A percentile compares a stretch with the other conserved stretches of the same genome.
These are phyloP conservation scores for Naganishia kalamii DNA, from an alignment of 768 basidiomycete genomes.

Conservation along the genomic window DNA sequence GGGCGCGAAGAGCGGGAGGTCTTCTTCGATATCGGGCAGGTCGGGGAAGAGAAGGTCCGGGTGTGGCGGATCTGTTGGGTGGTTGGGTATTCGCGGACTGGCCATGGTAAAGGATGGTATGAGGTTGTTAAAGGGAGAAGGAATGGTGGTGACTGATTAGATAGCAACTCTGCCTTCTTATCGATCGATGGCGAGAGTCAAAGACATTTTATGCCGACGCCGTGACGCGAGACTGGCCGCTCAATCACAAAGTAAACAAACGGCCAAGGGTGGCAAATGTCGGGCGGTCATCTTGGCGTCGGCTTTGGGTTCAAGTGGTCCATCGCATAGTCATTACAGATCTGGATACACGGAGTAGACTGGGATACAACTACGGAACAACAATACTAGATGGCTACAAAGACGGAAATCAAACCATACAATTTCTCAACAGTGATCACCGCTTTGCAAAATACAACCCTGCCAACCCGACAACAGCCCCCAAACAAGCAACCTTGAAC, in stretches of 20 bases:
- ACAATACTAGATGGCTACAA: neutral
- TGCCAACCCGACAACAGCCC: neutral
- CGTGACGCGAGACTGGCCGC: neutral
- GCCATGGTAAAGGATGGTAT: neutral
- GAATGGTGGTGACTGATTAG: neutral
- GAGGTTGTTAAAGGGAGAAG: neutral
- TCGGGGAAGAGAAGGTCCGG: slow-evolving; percentile 5
- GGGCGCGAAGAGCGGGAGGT: neutral
- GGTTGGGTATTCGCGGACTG: neutral
- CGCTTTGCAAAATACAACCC: neutral
- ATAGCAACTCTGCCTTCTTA: too few species aligned
- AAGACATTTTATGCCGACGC: neutral
- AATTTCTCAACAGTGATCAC: neutral
- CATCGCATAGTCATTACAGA: neutral
- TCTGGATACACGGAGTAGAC: too few species aligned
- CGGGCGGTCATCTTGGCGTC: too few species aligned
- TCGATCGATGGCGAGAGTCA: too few species aligned
- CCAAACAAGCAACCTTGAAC: slow-evolving; percentile 5
- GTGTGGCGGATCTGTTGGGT: neutral
- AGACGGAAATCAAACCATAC: neutral
- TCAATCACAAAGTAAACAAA: neutral
- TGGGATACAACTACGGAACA: neutral
- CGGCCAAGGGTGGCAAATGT: too few species aligned
- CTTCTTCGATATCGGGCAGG: slow-evolving; percentile 4
- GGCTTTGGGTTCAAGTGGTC: neutral